These are phyloP conservation scores for Pterocarpus macrocarpus DNA, from an alignment of 306 rosid genomes.

Conservation along the genomic window DNA sequence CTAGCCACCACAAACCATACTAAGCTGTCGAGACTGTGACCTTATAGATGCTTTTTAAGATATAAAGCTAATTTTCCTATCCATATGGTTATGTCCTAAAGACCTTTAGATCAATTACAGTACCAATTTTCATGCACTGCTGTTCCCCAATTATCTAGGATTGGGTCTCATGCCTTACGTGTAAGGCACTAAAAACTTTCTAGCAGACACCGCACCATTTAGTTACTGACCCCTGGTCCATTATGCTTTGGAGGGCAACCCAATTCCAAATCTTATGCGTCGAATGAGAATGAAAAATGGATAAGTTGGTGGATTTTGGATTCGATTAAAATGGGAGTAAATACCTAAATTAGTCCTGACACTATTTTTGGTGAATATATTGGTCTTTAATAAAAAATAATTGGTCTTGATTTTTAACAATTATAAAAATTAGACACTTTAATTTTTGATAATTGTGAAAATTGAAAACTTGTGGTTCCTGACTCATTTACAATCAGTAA, in stretches of 20 bases:
- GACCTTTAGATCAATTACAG: slow-evolving; percentile 16
- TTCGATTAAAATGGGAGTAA: too few species aligned
- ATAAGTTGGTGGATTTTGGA: too few species aligned
- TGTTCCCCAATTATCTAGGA: slow-evolving; percentile 48
- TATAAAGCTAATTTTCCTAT: slow-evolving; percentile 2
- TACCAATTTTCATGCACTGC: slow-evolving; percentile 23
- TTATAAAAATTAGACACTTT: too few species aligned
- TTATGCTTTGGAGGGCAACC: slow-evolving; percentile 20
- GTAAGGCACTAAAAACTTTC: slow-evolving; percentile 38
- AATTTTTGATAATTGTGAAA: too few species aligned
- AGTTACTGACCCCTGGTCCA: slow-evolving; percentile 31
- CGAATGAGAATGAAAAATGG: background rate
- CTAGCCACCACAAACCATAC: slow-evolving; percentile 43
- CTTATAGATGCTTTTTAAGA: background rate
- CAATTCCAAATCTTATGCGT: slow-evolving; percentile 13
- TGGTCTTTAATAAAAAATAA: too few species aligned
- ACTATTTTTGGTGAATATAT: too few species aligned
- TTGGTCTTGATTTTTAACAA: too few species aligned
- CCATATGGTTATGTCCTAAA: slow-evolving; percentile 36
- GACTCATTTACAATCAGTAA: too few species aligned
- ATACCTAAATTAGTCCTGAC: too few species aligned
- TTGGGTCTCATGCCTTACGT: slow-evolving; percentile 38
- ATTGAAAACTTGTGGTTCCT: too few species aligned
- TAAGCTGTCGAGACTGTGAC: slow-evolving; percentile 44
- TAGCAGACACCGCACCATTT: slow-evolving; percentile 13